Base-by-base conservation (phyloP, 495 filamentous ascomycete species). In the Clavariopsis aquatica region DNA sequence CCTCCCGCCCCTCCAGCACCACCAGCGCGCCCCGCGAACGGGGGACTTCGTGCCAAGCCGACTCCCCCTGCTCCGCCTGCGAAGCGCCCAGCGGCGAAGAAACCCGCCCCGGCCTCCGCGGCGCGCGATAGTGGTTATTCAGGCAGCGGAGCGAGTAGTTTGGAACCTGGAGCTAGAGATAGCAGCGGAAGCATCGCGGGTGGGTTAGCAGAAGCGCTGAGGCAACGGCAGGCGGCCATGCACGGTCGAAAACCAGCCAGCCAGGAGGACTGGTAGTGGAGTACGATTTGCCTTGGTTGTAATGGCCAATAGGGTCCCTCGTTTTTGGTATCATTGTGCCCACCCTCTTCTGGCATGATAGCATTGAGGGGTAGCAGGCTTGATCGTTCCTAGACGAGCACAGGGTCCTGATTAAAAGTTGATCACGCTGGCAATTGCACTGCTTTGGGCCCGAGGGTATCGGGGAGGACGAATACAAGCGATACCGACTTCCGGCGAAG, bases 11-110 rank as follows among this genome's bases (percentile, higher is more conserved):
- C 77, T 12, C 71, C 77, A 26, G 74, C 77, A 38, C 76, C 77
- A 4, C 69, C 69, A 22, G 74, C 74, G n/a, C 59, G 75, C 12
- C 68, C 72, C 34, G 56, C 38, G 38, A 67, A 76, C 8, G 80
- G 83, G n/a, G 81, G 80, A 27, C 78, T 77, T 57, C 83, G 83
- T 52, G 80, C 79, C 54, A 96, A 93, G 71, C 87, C 91, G 0
- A 82, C 83, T 0, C 89, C 91, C 1, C 92, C 91, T 1, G 86
- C 89, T 53, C 93, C 93, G 0, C 93, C 93, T 0, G 85, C 86
- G 10, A 98, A 97, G 78, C 82, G 93, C n/a, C 93, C 94, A 10
- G 81, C 78, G 20, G 82, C 78, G 2, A 85, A 86, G 69, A 91
- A 92, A 64, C 84, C 87, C 0, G 78, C 82, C 0, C 82, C 85